Percentiles rank a stretch among this genome's conserved stretches.
Conservation (phyloP, 768 basidiomycete species). For the Naematelia encephala region DNA sequence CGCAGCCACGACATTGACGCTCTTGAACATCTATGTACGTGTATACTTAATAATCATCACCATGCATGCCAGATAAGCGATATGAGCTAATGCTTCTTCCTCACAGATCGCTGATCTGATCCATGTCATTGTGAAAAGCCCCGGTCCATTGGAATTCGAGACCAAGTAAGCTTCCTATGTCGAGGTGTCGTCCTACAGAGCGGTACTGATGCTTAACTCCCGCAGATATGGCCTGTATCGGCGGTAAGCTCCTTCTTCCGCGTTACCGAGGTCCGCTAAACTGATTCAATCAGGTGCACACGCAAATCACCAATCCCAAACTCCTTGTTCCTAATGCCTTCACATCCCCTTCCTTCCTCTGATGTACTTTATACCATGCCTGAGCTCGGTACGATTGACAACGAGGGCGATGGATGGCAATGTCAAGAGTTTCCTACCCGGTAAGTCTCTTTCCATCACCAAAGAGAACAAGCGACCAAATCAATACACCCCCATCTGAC, state of each 20-base stretch:
- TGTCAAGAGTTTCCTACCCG: slow-evolving; percentile 46
- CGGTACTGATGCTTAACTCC: background rate
- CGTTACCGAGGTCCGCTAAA: background rate
- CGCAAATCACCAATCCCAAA: slow-evolving; percentile 31
- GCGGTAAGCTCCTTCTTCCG: slow-evolving; percentile 19
- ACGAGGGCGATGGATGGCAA: slow-evolving; percentile 34
- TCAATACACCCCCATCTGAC: too few relatives aligned
- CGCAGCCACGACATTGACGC: slow-evolving; percentile 39
- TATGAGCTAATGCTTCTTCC: slow-evolving; percentile 2
- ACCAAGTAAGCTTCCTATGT: slow-evolving; percentile 36
- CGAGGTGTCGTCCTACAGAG: background rate
- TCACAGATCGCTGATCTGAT: slow-evolving; percentile 40
- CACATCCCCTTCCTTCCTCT: slow-evolving; percentile 21
- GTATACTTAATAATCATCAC: background rate
- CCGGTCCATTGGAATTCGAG: slow-evolving; percentile 45
- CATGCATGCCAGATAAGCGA: background rate
- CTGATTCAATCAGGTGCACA: slow-evolving; percentile 33
- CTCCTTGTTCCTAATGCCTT: slow-evolving; percentile 33
- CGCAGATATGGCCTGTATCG: slow-evolving; percentile 49
- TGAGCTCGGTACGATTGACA: slow-evolving; percentile 12
- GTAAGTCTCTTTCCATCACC: slow-evolving; percentile 16
- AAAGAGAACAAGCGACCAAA: too few relatives aligned
- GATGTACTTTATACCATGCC: background rate
- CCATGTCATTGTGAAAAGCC: slow-evolving; percentile 29
- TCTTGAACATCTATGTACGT: slow-evolving; percentile 46